These are phyloP conservation scores for Candida argentea DNA, from an alignment of 805 yeast species.

Conservation along the genomic window DNA sequence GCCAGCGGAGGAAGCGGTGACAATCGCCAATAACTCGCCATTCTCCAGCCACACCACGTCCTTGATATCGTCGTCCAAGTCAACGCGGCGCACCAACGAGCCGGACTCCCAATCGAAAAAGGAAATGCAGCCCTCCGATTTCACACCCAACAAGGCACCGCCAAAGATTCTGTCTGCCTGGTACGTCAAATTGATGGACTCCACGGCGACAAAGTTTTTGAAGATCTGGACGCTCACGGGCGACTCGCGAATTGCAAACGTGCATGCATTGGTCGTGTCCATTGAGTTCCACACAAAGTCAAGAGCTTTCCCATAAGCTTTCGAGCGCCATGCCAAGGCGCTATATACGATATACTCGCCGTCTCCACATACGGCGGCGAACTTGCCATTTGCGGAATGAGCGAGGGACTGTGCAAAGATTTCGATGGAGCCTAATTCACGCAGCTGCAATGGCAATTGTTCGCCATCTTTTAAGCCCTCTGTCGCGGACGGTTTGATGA, in stretches of 20 bases:
- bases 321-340: slow-evolving; percentile 96
- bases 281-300: slow-evolving; percentile 96
- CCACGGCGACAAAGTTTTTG: slow-evolving; percentile 77
- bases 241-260: slow-evolving; percentile 74
- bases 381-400: slow-evolving; percentile 97
- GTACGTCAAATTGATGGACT: slow-evolving; percentile 55
- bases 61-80: slow-evolving; percentile 61
- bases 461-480: slow-evolving; percentile 76
- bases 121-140: slow-evolving; percentile 73
- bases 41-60: slow-evolving; percentile 89
- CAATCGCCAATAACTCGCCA: slow-evolving; percentile 77
- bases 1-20: slow-evolving; percentile 24
- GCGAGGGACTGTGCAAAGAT: slow-evolving; percentile 77
- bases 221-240: slow-evolving; percentile 55
- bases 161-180: slow-evolving; percentile 75
- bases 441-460: slow-evolving; percentile 60
- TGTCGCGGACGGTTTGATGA: slow-evolving; percentile 55
- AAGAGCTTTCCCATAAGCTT: slow-evolving; percentile 78
- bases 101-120: slow-evolving; percentile 95
- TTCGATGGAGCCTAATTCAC: slow-evolving; percentile 92
- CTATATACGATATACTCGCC: slow-evolving; percentile 96
- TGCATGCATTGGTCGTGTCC: slow-evolving; percentile 45
- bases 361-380: slow-evolving; percentile 94
- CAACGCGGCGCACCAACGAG: slow-evolving; percentile 74
- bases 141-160: slow-evolving; percentile 82